Evolutionary conservation across 176 grass and related monocot genomes (phyloP).

Genomic region (Triticum dicoccoides): DNA sequence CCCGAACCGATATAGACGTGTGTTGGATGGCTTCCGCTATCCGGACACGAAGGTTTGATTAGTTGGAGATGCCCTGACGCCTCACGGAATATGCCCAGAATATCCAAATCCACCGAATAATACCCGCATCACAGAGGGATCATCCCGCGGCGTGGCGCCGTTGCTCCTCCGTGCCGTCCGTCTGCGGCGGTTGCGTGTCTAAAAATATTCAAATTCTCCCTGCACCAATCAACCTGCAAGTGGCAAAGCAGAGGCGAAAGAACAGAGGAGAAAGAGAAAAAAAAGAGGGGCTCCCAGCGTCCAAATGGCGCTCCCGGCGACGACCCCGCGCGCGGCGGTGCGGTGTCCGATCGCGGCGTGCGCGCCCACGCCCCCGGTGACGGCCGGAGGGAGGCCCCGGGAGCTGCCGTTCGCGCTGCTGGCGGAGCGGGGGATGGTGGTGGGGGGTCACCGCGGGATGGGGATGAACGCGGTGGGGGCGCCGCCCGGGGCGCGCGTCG

Average conservation of each 20-base stretch:
- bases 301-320: conserved; percentile 24
- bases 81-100: conserved; percentile 2
- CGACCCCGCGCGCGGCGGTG: conserved; percentile 17
- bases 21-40: too few species aligned
- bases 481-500: conserved; percentile 20
- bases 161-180: neutral
- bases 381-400: neutral
- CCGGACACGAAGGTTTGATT: too few species aligned
- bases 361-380: neutral
- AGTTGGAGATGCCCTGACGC: neutral
- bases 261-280: too few species aligned
- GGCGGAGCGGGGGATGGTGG: conserved; percentile 35
- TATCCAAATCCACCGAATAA: neutral
- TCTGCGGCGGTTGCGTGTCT: neutral
- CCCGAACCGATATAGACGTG: too few species aligned
- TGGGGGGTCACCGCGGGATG: conserved; percentile 61
- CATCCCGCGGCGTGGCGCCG: neutral
- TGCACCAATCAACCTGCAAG: neutral
- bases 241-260: neutral
- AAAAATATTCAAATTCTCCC: conserved; percentile 12
- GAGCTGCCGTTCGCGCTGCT: conserved; percentile 15
- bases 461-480: conserved; percentile 62
- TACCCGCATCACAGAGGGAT: neutral
- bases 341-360: conserved; percentile 24
- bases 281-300: neutral